Evolutionary conservation across 345 rosid genomes (phyloP), one percentile per base, ranked within the genome.

Genomic region (Linum usitatissimum): DNA sequence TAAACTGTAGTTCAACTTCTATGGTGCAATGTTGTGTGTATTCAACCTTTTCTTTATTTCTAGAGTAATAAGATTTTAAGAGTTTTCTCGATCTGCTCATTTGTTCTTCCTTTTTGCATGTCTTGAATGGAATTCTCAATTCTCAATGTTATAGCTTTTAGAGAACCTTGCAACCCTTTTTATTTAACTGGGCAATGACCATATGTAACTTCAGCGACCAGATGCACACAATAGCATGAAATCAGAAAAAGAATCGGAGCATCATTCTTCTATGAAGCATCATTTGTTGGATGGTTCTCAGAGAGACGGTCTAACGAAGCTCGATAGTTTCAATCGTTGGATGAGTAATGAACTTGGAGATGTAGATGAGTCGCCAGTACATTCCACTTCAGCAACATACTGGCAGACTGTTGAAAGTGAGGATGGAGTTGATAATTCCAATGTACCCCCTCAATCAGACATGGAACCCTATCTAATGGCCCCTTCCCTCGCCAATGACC

Each of bases 251-350:
- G 87, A 85, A 73, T 60, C 80, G 30, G 64, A 75, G 60, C 69
- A 67, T 68, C 69, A 76, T 69, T 73, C 78, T 56, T 68, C 78
- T 13, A 64, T 68, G 75, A 87, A 77, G 66, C 80, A 77, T 53
- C 81, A 77, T 42, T 36, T 84, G 61, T 65, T 81, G 59, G 81
- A 82, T 55, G 75, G 78, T 66, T 69, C 84, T 61, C 49, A 73
- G 28, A 69, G 75, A 67, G 89, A 79, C 57, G 84, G 90, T 71
- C 67, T 93, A 73, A 86, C 86, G 78, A 93, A 93, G 77, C 77
- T 80, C 70, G 99, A 93, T 68, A 93, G 99, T 69, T 93, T 93
- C 79, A 80, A 76, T 60, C 83, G 90, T 56, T 90, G 99, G 99
- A 84, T 87, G 91, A 86, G 88, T 72, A 90, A 82, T 72, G 97